Evolutionary conservation across 2,329 filamentous ascomycete species (phyloP), one percentile per base, ranked within the genome.

Genomic region (Gnomoniopsis smithogilvyi): DNA sequence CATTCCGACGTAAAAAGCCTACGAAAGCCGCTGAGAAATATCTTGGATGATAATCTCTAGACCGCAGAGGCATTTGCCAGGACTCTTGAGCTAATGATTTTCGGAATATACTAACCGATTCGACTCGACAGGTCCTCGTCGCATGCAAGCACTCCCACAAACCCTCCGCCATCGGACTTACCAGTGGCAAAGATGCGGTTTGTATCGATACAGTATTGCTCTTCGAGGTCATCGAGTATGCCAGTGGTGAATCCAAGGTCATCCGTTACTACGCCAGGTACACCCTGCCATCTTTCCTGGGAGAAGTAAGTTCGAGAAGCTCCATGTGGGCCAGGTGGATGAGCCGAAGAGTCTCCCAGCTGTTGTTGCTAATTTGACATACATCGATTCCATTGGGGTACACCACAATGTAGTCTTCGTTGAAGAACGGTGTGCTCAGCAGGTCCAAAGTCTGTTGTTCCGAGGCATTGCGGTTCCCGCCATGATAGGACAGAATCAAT

Each of bases 401-500:
- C 1, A 80, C 72, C 38, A 76, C 72, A 67, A 74, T 68, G 10
- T 53, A 66, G 58, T 66, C 55, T 0, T 61, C 62, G 52, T 75
- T 77, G 58, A 76, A 75, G 11, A 69, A 58, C 0, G 64, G 58
- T 36, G 72, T 68, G 4, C 73, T 74, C 56, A 81, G 71, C 56
- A 71, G 72, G 1, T 72, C 70, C 60, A 70, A 72, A 41, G 63
- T 59, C 59, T 67, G 63, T 41, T 74, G 76, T 54, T 71, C 71
- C 0, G 65, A 56, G 0, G 76, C 72, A 15, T 70, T 73, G 33
- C 72, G 70, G 50, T 68, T 71, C 0, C 70, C 69, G 3, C 77
- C 79, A 61, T 82, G 78, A 57, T 77, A 81, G 0, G 75, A 77
- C 14, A 82, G 66, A 14, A 81, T 72, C 1, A 80, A 64, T 0